Evolutionary conservation across 2,329 filamentous ascomycete genomes (phyloP).

Genomic region (Didymella keratinophila): DNA sequence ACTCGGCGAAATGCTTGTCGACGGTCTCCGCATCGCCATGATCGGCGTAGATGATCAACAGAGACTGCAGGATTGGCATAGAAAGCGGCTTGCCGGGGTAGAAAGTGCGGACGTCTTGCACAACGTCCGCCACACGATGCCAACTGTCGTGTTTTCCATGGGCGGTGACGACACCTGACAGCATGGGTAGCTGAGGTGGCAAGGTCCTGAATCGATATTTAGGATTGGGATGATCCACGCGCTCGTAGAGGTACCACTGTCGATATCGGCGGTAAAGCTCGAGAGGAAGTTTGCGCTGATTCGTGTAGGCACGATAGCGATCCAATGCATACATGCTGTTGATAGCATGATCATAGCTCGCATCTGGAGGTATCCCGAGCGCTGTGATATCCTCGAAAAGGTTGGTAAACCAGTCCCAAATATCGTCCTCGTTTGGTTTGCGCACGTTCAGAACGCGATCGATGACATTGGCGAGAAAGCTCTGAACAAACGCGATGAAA

Average conservation of each 20-base stretch:
- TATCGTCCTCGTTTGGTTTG: slow-evolving; percentile 35
- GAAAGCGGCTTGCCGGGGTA: slow-evolving; percentile 32
- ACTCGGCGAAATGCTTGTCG: slow-evolving; percentile 43
- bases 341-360: slow-evolving; percentile 42
- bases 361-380: slow-evolving; percentile 28
- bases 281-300: slow-evolving; percentile 36
- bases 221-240: slow-evolving; percentile 13
- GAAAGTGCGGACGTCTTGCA: slow-evolving; percentile 39
- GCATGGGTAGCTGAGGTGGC: slow-evolving; percentile 27
- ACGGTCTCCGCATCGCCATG: slow-evolving; percentile 46
- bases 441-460: slow-evolving; percentile 30
- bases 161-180: slow-evolving; percentile 33
- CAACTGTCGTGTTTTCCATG: slow-evolving; percentile 34
- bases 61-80: slow-evolving; percentile 28
- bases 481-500: slow-evolving; percentile 32
- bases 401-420: slow-evolving; percentile 36
- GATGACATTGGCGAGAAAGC: slow-evolving; percentile 42
- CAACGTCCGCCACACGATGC: slow-evolving; percentile 28
- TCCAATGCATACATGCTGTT: slow-evolving; percentile 34
- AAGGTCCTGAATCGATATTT: not conserved
- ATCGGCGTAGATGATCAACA: slow-evolving; percentile 44
- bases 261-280: slow-evolving; percentile 39
- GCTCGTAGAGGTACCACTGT: slow-evolving; percentile 26
- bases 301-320: slow-evolving; percentile 40
- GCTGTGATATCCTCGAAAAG: slow-evolving; percentile 36